Evolutionary conservation across 768 basidiomycete genomes (phyloP), one percentile per base, ranked within the genome.

Genomic region (Arthromyces matolae): DNA sequence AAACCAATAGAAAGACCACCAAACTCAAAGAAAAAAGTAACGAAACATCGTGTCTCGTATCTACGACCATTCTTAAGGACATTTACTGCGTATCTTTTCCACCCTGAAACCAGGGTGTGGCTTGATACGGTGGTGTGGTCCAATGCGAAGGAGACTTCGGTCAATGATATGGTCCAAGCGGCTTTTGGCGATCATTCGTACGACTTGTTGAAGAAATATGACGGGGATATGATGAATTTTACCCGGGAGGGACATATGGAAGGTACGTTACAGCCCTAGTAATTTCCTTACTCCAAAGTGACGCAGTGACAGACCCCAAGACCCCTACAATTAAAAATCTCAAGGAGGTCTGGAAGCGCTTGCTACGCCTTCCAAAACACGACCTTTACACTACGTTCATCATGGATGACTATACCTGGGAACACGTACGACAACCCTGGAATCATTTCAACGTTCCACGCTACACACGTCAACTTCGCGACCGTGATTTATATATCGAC

Each of bases 111-210:
- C 18, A 67, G 63, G 25, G 55, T 57, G 16, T 89, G 86, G 84
- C 71, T 90, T 16, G 85, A 89, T 48, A 80, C 84, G 8, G 90
- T 91, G 85, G 77, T 92, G 5, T 92, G 89, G 89, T 86, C 84
- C 59, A 87, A 84, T 7, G 89, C 89, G 2, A 85, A 89, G 57
- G 85, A 86, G 3, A 81, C 81, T 41, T 87, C 78, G 58, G 88
- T 89, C 6, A 62, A 66, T 1, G 80, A 82, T 55, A 90, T 91
- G 89, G 83, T 86, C 0, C 60, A 76, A 23, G 69, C 69, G 24
- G 72, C 74, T 28, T 89, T 89, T 60, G 78, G 71, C 8, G 56
- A 65, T 1, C 59, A 64, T n/a, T n/a, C n/a, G n/a, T n/a, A n/a
- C n/a, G n/a, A n/a, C n/a, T n/a, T n/a, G n/a, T n/a, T n/a, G n/a